phyloP scores from a whole-genome alignment of 2,329 filamentous ascomycete species.

The Clarireedia hainanense region DNA sequence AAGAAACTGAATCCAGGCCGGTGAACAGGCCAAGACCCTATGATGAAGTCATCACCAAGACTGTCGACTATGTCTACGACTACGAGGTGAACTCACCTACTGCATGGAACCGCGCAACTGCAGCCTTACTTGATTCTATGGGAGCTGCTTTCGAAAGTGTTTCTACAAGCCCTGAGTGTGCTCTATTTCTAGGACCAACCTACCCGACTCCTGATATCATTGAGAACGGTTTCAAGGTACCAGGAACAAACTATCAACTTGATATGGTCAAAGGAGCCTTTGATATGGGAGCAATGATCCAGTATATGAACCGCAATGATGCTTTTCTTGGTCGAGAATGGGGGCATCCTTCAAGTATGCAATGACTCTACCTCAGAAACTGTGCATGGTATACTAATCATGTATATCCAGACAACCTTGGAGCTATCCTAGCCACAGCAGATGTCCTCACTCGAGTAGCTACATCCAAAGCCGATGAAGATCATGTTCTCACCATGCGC shows the following conservation, averaged over 20 bases:
- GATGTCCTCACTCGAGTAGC: constrained; percentile 19
- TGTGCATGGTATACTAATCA: neutral
- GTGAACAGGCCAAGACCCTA: constrained; percentile 1
- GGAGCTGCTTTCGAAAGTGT: constrained; percentile 19
- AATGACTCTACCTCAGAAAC: neutral
- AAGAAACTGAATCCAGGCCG: neutral
- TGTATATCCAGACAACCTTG: constrained; percentile 31
- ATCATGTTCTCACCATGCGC: constrained; percentile 26
- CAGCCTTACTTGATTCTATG: constrained; percentile 18
- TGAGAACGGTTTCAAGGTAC: constrained; percentile 31
- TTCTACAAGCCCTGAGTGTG: constrained; percentile 9
- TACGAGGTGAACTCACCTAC: constrained; percentile 6
- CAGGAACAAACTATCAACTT: constrained; percentile 31
- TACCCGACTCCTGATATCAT: constrained; percentile 14
- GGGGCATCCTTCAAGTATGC: constrained; percentile 33
- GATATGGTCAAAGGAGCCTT: constrained; percentile 35
- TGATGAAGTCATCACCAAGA: constrained; percentile 15
- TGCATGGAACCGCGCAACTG: constrained; percentile 11
- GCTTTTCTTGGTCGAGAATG: constrained; percentile 34
- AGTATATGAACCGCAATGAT: constrained; percentile 37
- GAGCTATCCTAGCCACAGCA: constrained; percentile 30
- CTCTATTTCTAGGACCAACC: constrained; percentile 16
- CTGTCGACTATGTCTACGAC: constrained; percentile 18
- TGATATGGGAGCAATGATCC: constrained; percentile 32
- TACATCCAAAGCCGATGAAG: neutral